Evolutionary conservation across 2,329 filamentous ascomycete genomes (phyloP).

Genomic region (Pseudocercospora pini-densiflorae): DNA sequence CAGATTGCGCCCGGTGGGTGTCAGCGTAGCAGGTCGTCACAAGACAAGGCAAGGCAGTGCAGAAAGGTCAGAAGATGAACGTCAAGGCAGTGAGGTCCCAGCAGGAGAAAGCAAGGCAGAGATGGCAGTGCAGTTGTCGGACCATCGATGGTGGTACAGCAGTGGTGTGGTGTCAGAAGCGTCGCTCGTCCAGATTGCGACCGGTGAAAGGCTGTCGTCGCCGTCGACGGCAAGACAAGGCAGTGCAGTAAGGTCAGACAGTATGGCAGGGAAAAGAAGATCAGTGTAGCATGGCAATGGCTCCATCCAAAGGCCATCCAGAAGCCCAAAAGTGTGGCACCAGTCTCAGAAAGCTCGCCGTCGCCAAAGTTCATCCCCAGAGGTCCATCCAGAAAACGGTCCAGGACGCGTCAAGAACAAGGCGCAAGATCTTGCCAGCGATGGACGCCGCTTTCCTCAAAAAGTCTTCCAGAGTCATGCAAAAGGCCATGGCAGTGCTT

Average conservation of each 20-base stretch:
- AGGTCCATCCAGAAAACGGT: background rate
- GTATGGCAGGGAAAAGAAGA: background rate
- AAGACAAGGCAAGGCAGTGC: background rate
- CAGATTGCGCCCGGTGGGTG: constrained; percentile 2
- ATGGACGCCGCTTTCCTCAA: background rate
- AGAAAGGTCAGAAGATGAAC: background rate
- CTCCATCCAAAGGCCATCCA: background rate
- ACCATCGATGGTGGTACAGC: no score
- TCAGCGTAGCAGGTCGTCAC: no score
- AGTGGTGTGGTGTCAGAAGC: background rate
- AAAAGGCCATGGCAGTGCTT: background rate
- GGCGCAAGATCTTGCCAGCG: constrained; percentile 4
- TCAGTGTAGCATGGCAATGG: background rate
- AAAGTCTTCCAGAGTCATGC: background rate
- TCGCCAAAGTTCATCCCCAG: background rate
- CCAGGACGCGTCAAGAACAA: background rate
- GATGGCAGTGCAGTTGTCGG: background rate
- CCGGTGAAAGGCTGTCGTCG: background rate
- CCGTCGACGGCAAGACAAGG: background rate
- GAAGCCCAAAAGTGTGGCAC: background rate
- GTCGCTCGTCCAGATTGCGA: constrained; percentile 5
- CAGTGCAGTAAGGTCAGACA: background rate
- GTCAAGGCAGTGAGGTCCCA: background rate
- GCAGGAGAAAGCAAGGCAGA: background rate
- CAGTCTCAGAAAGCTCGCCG: background rate